Conservation (phyloP, 441 rosid species). For the Arabidopsis lyrata region DNA sequence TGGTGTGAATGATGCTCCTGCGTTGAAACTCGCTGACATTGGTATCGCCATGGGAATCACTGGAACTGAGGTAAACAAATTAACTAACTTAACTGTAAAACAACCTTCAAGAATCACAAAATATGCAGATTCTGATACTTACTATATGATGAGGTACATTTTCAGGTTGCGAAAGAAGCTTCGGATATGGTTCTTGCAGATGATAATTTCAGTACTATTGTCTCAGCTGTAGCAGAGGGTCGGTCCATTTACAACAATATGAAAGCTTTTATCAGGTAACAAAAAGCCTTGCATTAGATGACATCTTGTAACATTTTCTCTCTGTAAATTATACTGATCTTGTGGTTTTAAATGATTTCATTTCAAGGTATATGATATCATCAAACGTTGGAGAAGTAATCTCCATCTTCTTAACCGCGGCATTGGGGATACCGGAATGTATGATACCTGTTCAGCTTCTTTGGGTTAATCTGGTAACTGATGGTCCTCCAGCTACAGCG, state of each 20-base stretch:
- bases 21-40: constrained; percentile 90
- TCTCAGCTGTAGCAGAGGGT: constrained; percentile 86
- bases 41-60: constrained; percentile 97
- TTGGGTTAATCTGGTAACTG: constrained; percentile 93
- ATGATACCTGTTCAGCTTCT: constrained; percentile 93
- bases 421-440: constrained; percentile 88
- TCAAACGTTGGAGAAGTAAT: constrained; percentile 94
- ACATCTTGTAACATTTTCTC: background rate
- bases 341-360: background rate
- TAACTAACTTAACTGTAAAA: constrained; percentile 29
- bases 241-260: constrained; percentile 86
- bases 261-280: constrained; percentile 89
- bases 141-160: constrained; percentile 8
- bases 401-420: constrained; percentile 83
- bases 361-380: constrained; percentile 89
- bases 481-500: constrained; percentile 93
- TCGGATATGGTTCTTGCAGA: constrained; percentile 96
- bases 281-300: background rate
- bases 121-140: background rate
- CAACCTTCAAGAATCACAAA: background rate
- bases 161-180: constrained; percentile 95
- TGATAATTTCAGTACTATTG: constrained; percentile 86
- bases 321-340: background rate
- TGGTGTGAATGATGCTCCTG: constrained; percentile 96
- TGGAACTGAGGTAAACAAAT: constrained; percentile 76